These are phyloP conservation scores for Termitomyces sp. DNA, from an alignment of 768 basidiomycete genomes.

Conservation along the genomic window DNA sequence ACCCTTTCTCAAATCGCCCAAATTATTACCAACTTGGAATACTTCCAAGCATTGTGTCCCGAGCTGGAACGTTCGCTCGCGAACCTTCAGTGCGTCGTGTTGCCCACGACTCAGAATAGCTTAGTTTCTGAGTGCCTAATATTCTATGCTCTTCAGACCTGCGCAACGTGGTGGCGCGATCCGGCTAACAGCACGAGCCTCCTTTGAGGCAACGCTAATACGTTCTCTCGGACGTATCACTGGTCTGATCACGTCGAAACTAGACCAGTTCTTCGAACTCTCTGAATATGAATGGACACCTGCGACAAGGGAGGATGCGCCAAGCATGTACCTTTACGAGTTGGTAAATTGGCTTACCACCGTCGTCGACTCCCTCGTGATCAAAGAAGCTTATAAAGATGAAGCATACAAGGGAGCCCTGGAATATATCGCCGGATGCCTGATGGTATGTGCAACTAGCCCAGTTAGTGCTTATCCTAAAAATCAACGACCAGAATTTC, in stretches of 20 bases:
- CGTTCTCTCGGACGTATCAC: conserved; percentile 76
- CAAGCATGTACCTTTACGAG: conserved; percentile 94
- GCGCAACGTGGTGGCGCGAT: conserved; percentile 83
- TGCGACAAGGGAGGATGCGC: conserved; percentile 60
- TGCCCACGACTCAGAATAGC: not conserved
- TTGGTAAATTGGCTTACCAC: conserved; percentile 96
- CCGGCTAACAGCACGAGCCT: conserved; percentile 54
- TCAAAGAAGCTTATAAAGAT: conserved; percentile 84
- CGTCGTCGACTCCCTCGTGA: conserved; percentile 84
- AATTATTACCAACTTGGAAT: conserved; percentile 89
- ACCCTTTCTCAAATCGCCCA: conserved; percentile 91
- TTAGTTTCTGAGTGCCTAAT: not conserved
- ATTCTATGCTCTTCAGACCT: conserved; percentile 44
- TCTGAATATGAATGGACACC: conserved; percentile 96
- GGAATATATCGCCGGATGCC: conserved; percentile 80
- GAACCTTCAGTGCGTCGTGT: conserved; percentile 60
- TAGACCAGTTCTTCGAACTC: conserved; percentile 93
- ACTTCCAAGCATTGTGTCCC: conserved; percentile 80
- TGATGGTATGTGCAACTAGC: conserved; percentile 63
- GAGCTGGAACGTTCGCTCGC: conserved; percentile 86
- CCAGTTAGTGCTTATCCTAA: not conserved
- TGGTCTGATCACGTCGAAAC: conserved; percentile 81
- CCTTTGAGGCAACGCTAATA: conserved; percentile 69
- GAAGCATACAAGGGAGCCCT: conserved; percentile 87
- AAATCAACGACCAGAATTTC: conserved; percentile 52